Conservation (phyloP, 108 stramenopile species). For the Aurantiochytrium sp. region DNA sequence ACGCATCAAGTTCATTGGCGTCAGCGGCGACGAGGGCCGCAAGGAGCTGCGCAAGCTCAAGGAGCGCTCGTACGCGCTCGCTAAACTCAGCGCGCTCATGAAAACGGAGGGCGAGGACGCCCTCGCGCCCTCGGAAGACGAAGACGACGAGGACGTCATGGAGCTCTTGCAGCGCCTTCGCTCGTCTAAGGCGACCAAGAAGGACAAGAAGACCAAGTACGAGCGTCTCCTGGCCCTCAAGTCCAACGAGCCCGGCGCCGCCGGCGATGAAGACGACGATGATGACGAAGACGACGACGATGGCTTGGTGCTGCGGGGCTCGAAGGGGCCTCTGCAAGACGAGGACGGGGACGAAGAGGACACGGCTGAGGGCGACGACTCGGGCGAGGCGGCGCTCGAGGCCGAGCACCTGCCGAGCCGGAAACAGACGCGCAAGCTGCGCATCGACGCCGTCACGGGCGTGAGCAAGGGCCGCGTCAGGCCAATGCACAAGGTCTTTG, state of each 20-base stretch:
- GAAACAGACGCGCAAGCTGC: constrained; percentile 74
- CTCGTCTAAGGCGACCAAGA: constrained; percentile 37
- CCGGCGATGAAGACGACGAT: constrained; percentile 34
- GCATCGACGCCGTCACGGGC: constrained; percentile 58
- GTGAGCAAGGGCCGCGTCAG: constrained; percentile 47
- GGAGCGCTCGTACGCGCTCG: constrained; percentile 81
- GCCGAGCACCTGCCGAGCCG: constrained; percentile 54
- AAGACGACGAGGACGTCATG: not conserved
- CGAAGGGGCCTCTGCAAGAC: constrained; percentile 61
- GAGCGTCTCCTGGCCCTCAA: constrained; percentile 17
- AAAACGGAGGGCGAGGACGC: constrained; percentile 70
- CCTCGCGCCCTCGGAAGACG: constrained; percentile 21
- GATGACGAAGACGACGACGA: constrained; percentile 63
- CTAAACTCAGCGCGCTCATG: constrained; percentile 87
- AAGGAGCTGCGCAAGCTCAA: constrained; percentile 75
- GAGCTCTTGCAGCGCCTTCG: not conserved
- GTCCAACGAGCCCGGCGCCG: not conserved
- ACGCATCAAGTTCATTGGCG: constrained; percentile 61
- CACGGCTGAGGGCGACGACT: not conserved
- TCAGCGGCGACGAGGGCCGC: constrained; percentile 52
- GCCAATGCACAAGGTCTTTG: constrained; percentile 63
- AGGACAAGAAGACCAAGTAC: constrained; percentile 45
- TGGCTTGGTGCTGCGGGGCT: constrained; percentile 62
- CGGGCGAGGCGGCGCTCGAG: constrained; percentile 22
- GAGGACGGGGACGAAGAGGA: constrained; percentile 36